phyloP scores from a whole-genome alignment of 768 basidiomycete species.

The Piloderma croceum region DNA sequence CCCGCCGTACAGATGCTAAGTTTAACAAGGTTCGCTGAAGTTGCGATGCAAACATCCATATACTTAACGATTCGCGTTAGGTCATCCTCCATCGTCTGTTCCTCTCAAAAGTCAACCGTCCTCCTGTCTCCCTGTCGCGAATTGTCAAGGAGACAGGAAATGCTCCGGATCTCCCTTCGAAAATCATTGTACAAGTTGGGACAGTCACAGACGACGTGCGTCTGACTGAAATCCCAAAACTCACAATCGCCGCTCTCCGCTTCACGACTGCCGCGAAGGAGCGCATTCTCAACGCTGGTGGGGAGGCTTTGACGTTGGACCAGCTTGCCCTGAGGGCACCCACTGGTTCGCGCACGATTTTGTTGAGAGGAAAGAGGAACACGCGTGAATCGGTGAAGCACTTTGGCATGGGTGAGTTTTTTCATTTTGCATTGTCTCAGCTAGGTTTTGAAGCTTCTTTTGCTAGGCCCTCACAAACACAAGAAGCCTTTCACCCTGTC shows the following conservation, averaged over 20 bases:
- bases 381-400: conserved; percentile 94
- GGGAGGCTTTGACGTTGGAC: conserved; percentile 92
- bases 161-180: conserved; percentile 61
- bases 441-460: not conserved
- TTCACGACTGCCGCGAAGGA: conserved; percentile 92
- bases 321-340: conserved; percentile 94
- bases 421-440: not conserved
- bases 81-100: conserved; percentile 94
- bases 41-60: too few relatives aligned
- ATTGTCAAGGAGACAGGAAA: conserved; percentile 78
- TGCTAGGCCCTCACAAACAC: conserved; percentile 84
- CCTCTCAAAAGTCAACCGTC: conserved; percentile 95
- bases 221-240: conserved; percentile 77
- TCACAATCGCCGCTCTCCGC: conserved; percentile 89
- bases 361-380: conserved; percentile 90
- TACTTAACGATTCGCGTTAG: conserved; percentile 36
- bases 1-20: conserved; percentile 88
- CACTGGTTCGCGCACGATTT: conserved; percentile 90
- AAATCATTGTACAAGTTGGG: conserved; percentile 85
- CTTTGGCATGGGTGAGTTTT: conserved; percentile 81
- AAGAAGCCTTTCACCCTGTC: conserved; percentile 95
- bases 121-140: conserved; percentile 91
- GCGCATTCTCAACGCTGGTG: conserved; percentile 92
- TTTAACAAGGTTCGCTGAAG: conserved; percentile 80
- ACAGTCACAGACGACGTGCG: conserved; percentile 96